Base-by-base conservation (phyloP, 306 rosid species). In the Cicer arietinum region DNA sequence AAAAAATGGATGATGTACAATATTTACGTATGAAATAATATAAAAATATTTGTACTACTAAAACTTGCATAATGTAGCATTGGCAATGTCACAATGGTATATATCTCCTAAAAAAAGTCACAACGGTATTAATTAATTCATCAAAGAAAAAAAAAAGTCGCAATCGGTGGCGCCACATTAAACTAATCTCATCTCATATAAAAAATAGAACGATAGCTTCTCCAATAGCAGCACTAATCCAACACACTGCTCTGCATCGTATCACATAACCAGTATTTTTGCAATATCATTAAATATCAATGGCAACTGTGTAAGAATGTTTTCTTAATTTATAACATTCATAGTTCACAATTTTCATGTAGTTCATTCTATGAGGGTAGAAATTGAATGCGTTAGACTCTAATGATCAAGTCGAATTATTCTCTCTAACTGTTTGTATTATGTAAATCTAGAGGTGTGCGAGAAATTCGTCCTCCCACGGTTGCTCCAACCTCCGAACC, bases 401-500 rank as follows among this genome's bases (percentile, higher is more conserved):
- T 30, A 30, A 30, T 30, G 0, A 30, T 30, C 10, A 11, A 48
- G 52, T 6, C 7, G 1, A 20, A 64, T 65, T 1, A 18, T 20
- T 14, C 48, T 62, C 11, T 62, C 16, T 48, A 60, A 60, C n/a
- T 6, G n/a, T 73, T 71, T 72, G 43, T 41, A 10, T 39, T 0
- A 5, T 47, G 18, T 22, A 20, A 30, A 35, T 37, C 48, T 47
- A 57, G 47, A 7, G n/a, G 80, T 60, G 74, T 69, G 39, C 61
- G 58, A 17, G 82, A 76, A 52, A 5, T 14, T 64, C 83, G 81
- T 51, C 85, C 85, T 14, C 81, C 88, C 1, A 9, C 80, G 0
- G 39, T 90, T 73, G 71, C 83, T 46, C 81, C 90, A 57, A 71
- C 85, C 13, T 79, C 96, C 14, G 71, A 79, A 22, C 91, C 81